A percentile compares a stretch with the other conserved stretches of the same genome.
These are phyloP conservation scores for Salix exigua DNA, from an alignment of 345 rosid species.

Conservation along the genomic window DNA sequence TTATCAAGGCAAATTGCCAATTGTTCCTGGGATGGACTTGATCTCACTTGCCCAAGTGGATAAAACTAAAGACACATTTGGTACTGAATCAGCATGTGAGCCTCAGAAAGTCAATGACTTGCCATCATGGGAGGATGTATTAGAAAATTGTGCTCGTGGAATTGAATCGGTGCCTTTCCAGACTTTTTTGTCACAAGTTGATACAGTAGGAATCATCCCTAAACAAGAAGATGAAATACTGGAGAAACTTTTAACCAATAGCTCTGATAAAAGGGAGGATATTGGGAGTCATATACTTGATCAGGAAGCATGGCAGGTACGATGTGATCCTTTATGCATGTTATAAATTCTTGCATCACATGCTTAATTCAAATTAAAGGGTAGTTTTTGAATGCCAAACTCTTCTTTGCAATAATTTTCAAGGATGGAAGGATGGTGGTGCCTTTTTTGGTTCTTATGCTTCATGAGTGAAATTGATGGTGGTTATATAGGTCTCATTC, in stretches of 20 bases:
- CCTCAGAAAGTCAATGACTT: slow-evolving; percentile 47
- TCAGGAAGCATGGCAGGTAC: slow-evolving; percentile 59
- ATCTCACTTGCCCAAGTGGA: slow-evolving; percentile 31
- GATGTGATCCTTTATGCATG: neutral
- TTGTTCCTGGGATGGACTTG: slow-evolving; percentile 30
- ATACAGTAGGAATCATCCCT: slow-evolving; percentile 20
- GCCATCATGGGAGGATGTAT: slow-evolving; percentile 61
- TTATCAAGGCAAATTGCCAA: slow-evolving; percentile 45
- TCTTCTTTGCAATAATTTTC: neutral
- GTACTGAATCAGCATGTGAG: slow-evolving; percentile 43
- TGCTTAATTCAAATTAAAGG: slow-evolving; percentile 1
- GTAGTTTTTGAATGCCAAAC: slow-evolving; percentile 11
- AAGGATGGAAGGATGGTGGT: neutral
- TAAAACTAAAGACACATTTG: slow-evolving; percentile 32
- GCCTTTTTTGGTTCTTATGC: neutral
- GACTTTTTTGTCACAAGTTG: slow-evolving; percentile 29
- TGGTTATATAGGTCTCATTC: neutral
- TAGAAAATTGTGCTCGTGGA: slow-evolving; percentile 43
- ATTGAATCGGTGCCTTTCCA: slow-evolving; percentile 41
- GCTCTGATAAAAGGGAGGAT: slow-evolving; percentile 44
- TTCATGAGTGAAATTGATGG: neutral
- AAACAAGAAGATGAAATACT: slow-evolving; percentile 45
- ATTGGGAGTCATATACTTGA: slow-evolving; percentile 36
- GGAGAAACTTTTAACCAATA: slow-evolving; percentile 40
- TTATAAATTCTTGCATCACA: neutral